Percentiles rank a stretch among this genome's conserved stretches.
Evolutionary conservation across 108 stramenopile species (phyloP).

Genomic region (Ochromonas danica): DNA sequence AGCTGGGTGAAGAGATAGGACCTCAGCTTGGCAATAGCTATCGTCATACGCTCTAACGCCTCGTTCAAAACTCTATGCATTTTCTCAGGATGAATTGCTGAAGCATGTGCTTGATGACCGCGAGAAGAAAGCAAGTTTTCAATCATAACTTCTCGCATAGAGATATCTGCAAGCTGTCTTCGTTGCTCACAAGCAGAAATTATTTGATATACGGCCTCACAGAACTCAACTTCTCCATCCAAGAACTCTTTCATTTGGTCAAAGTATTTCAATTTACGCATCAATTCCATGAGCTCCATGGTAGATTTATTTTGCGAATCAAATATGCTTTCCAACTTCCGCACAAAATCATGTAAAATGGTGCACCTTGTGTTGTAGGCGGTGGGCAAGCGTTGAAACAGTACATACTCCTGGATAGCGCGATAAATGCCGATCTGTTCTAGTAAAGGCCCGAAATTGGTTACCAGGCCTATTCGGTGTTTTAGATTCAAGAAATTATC

Average conservation of each 20-base stretch:
- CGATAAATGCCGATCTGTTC: background rate
- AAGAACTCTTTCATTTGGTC: conserved; percentile 25
- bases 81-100: background rate
- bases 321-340: background rate
- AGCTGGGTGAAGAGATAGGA: background rate
- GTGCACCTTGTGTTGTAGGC: conserved; percentile 11
- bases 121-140: background rate
- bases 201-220: conserved; percentile 4
- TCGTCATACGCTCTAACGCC: background rate
- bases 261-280: conserved; percentile 12
- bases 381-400: conserved; percentile 10
- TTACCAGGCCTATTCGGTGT: background rate
- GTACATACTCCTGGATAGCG: background rate
- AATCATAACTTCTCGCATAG: background rate
- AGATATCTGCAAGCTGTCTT: background rate
- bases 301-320: background rate
- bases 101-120: background rate
- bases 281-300: background rate
- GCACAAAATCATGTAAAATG: conserved; percentile 1
- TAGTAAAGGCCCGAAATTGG: background rate
- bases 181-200: background rate
- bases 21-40: background rate
- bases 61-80: background rate
- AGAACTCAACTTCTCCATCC: conserved; percentile 18
- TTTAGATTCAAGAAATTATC: background rate